Evolutionary conservation across 2,329 filamentous ascomycete species (phyloP).

Genomic region (Diaporthe vaccinii): DNA sequence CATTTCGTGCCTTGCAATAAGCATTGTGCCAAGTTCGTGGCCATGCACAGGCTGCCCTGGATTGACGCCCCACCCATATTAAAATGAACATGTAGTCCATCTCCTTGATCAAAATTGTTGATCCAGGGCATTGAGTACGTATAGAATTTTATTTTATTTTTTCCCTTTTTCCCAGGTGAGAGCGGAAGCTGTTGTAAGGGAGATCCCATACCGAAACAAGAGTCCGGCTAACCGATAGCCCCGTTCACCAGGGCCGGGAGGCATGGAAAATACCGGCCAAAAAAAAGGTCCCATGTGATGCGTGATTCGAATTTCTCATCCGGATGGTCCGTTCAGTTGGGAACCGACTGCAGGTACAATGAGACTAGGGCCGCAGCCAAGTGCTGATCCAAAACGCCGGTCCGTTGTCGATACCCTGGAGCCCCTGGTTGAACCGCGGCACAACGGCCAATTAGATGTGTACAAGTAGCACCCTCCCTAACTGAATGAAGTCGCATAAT

Average conservation of each 20-base stretch:
- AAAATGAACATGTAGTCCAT: not conserved
- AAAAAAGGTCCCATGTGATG: not conserved
- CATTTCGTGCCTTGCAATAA: not conserved
- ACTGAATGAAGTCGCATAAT: not conserved
- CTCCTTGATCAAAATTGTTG: not conserved
- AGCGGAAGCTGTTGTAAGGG: not conserved
- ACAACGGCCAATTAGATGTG: conserved; percentile 6
- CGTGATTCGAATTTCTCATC: not conserved
- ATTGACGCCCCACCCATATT: not conserved
- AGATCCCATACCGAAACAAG: too few relatives aligned
- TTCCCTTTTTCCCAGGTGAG: not conserved
- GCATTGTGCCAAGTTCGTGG: not conserved
- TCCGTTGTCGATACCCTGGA: conserved; percentile 3
- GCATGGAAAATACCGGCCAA: not conserved
- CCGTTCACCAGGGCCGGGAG: too few relatives aligned
- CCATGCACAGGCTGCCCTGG: not conserved
- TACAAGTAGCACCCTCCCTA: conserved; percentile 19
- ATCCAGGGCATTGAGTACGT: not conserved
- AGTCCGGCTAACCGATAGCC: not conserved
- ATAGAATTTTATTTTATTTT: not conserved
- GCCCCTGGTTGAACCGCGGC: not conserved
- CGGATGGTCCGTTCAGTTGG: not conserved
- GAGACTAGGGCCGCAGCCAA: conserved; percentile 1
- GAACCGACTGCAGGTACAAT: conserved; percentile 12
- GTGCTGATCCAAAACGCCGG: conserved; percentile 16